Conservation (phyloP, 352 stramenopile species). For the Elongisporangium prolatum region DNA sequence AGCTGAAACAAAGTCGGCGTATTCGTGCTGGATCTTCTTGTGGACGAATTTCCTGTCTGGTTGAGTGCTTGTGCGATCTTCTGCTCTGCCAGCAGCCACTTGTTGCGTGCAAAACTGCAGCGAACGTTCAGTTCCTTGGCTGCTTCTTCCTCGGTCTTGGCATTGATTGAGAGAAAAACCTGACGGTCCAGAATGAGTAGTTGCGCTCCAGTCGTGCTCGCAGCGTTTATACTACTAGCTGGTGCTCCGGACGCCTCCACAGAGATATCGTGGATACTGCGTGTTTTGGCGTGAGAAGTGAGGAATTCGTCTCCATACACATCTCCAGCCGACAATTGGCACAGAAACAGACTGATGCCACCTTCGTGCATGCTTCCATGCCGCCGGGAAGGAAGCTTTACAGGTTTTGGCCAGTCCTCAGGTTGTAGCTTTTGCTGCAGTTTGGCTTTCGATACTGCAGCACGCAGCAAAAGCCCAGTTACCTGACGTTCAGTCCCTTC, state of each 20-base stretch:
- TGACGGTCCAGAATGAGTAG: constrained; percentile 37
- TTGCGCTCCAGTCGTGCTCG: constrained; percentile 8
- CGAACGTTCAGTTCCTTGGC: constrained; percentile 34
- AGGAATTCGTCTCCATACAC: constrained; percentile 50
- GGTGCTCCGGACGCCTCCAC: constrained; percentile 10
- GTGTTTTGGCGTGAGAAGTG: constrained; percentile 22
- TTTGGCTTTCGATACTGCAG: constrained; percentile 7
- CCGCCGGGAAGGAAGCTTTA: background rate
- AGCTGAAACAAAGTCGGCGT: constrained; percentile 52
- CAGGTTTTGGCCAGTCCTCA: background rate
- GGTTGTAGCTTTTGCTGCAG: constrained; percentile 10
- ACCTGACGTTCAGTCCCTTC: background rate
- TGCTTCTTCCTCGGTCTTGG: constrained; percentile 46
- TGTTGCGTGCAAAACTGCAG: constrained; percentile 27
- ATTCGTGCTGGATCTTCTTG: constrained; percentile 9
- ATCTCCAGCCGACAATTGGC: constrained; percentile 34
- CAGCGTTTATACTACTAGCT: background rate
- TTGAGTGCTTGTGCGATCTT: constrained; percentile 16
- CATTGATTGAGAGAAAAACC: constrained; percentile 23
- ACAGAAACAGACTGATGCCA: constrained; percentile 22
- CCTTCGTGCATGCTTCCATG: background rate
- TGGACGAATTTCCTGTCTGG: constrained; percentile 1
- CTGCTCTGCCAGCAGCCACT: constrained; percentile 46
- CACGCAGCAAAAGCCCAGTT: constrained; percentile 1
- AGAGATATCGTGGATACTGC: constrained; percentile 33